Conservation (phyloP, 208 protist genomes). For the Leishmania tropica region DNA sequence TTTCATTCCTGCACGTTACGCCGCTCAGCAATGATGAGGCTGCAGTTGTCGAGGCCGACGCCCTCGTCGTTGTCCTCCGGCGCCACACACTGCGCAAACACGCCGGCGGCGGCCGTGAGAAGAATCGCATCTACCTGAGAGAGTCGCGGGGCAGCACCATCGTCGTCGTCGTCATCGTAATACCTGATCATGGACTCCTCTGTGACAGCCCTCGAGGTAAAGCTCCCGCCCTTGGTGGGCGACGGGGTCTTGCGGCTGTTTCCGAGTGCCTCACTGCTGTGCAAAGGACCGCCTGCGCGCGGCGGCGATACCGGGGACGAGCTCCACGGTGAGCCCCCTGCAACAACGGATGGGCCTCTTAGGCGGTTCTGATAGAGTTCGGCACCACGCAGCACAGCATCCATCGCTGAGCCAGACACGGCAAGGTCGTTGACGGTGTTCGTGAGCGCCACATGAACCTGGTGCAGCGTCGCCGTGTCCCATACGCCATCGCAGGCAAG, state of each 20-base stretch:
- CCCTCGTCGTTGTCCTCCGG: constrained; percentile 73
- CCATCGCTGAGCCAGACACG: constrained; percentile 53
- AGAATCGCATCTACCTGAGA: constrained; percentile 51
- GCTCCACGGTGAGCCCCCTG: neutral
- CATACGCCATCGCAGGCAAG: constrained; percentile 88
- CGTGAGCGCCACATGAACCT: constrained; percentile 72
- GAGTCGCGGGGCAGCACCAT: neutral
- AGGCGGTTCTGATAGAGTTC: constrained; percentile 43
- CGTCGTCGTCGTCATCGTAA: constrained; percentile 17
- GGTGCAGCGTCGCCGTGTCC: constrained; percentile 76
- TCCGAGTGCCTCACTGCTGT: neutral
- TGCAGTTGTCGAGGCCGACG: constrained; percentile 84
- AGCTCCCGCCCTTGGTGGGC: neutral
- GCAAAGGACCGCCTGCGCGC: neutral
- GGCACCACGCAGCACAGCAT: constrained; percentile 46
- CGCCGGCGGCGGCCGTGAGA: constrained; percentile 61
- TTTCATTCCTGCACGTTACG: constrained; percentile 32
- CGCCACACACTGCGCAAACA: constrained; percentile 80
- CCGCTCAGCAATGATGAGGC: constrained; percentile 70
- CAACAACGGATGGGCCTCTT: constrained; percentile 15
- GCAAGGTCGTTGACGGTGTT: constrained; percentile 73
- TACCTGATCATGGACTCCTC: constrained; percentile 20
- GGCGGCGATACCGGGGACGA: neutral
- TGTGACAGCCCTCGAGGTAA: neutral
- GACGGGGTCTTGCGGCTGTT: constrained; percentile 5